Evolutionary conservation across 148 eudicot species (phyloP), one percentile per base, ranked within the genome.

Genomic region (Suaeda aralocaspica): DNA sequence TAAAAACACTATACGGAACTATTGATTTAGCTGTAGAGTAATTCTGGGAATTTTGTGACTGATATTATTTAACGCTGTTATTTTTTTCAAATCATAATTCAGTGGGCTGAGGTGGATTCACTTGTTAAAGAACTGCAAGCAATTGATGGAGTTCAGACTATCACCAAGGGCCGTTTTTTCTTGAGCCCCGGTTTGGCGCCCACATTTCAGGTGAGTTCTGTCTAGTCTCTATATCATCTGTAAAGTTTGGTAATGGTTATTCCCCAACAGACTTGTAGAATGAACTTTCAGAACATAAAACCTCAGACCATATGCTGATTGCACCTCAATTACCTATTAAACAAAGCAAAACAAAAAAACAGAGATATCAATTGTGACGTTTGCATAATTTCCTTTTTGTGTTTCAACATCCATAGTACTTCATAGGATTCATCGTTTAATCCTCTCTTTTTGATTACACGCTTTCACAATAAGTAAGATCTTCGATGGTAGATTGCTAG

Each of bases 151-250:
- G 88, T 94, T 73, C 83, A 84, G 66, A 74, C 81, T 48, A 97
- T 94, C 60, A 80, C 83, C 25, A 94, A 88, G 79, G 97, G 97
- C 46, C 82, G 97, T 16, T 91, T 79, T 78, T 94, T 86, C 82
- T 75, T 87, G 81, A 91, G 97, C 80, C 99, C 99, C 77, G 99
- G 96, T 78, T 82, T 94, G 78, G 97, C 97, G 49, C 97, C 99
- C 67, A 89, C 99, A 28, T 94, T 94, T 85, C 99, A 94, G 97
- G 99, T 91, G 36, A 72, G 36, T 5, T 59, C 65, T 30, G 9
- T 21, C 13, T 3, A 29, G 30, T 41, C 2, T 52, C 49, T 18
- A 64, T 51, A 30, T 66, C 2, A 10, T 45, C 50, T 26, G 10
- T 48, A 58, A 33, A 6, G 45, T 61, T 4, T 44, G 30, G 9